These are phyloP conservation scores for Exophiala calicioides DNA, from an alignment of 2,329 filamentous ascomycete species.

Conservation along the genomic window DNA sequence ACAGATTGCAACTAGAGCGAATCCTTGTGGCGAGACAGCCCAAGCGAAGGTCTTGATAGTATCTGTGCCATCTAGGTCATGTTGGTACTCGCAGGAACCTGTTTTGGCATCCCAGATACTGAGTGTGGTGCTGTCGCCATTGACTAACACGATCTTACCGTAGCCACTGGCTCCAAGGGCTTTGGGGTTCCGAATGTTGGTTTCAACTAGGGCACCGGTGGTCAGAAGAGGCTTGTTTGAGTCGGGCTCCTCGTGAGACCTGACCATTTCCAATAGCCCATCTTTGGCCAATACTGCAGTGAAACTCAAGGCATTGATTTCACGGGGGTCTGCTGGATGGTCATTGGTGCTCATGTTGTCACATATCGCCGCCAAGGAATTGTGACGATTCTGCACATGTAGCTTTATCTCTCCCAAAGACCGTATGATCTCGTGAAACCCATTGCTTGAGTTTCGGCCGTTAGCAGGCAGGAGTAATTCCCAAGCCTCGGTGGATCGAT, in stretches of 20 bases:
- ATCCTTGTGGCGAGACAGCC: slow-evolving; percentile 86
- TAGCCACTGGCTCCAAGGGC: slow-evolving; percentile 22
- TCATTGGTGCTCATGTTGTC: slow-evolving; percentile 26
- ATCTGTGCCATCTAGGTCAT: slow-evolving; percentile 71
- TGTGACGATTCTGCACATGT: slow-evolving; percentile 19
- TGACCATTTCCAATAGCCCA: slow-evolving; percentile 24
- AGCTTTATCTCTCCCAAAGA: slow-evolving; percentile 19
- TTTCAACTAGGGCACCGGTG: slow-evolving; percentile 18
- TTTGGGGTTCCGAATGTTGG: slow-evolving; percentile 16
- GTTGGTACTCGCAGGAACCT: slow-evolving; percentile 76
- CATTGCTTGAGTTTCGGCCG: slow-evolving; percentile 7
- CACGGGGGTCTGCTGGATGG: slow-evolving; percentile 10
- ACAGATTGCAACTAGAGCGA: slow-evolving; percentile 88
- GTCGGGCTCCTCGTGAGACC: slow-evolving; percentile 21
- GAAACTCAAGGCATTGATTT: slow-evolving; percentile 16
- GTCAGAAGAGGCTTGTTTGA: slow-evolving; percentile 22
- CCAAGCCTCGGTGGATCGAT: slow-evolving; percentile 21
- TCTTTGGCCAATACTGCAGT: slow-evolving; percentile 23
- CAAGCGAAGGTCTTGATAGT: slow-evolving; percentile 85
- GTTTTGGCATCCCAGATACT: slow-evolving; percentile 91
- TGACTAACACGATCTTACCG: slow-evolving; percentile 82
- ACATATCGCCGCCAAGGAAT: slow-evolving; percentile 23
- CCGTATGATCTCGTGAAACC: slow-evolving; percentile 23
- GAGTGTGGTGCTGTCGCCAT: slow-evolving; percentile 69
- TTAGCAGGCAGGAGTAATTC: slow-evolving; percentile 21